Evolutionary conservation across 371 early-diverging fungal genomes (phyloP), one percentile per base, ranked within the genome.

Genomic region (Rhizopus stolonifer): DNA sequence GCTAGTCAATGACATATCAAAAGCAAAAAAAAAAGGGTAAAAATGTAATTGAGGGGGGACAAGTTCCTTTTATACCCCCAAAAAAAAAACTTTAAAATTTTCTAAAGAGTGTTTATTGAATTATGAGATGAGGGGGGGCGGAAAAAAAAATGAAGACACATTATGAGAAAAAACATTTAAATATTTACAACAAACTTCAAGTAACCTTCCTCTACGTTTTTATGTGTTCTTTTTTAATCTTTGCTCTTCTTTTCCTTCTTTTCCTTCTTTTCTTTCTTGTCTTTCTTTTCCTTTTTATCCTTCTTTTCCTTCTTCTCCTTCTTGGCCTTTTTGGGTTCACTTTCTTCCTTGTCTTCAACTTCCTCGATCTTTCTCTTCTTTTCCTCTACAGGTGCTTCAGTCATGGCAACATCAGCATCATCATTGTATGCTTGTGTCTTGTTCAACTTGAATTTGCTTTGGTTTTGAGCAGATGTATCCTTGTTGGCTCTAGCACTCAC

Each of bases 371-470:
- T 72, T 52, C 76, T 67, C 65, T 72, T 72, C 23, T 52, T 36
- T 54, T 64, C 59, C 47, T 31, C 58, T 51, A 9, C 44, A 7
- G 50, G 42, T 48, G 53, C 56, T 52, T 72, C 71, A 2, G 64
- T 57, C 67, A 67, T 76, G 13, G 58, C 70, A 22, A 65, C 67
- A 49, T 74, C 70, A 23, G 64, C 67, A 48, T 52, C 46, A 32
- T 59, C 61, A 45, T 67, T 67, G 59, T 72, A 69, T 58, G 67
- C 70, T 48, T 67, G 62, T 42, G 67, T 56, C 64, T 69, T 69
- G 47, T 73, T 73, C 40, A 76, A 64, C 60, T 83, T 81, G 75
- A 80, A 75, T 60, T 90, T 89, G 69, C 84, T 77, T 73, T 87
- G 85, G 77, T 89, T 91, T 70, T 77, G 69, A 40, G 70, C 68